Base-by-base conservation (phyloP, 441 rosid genomes). In the Euphorbia celastroides region DNA sequence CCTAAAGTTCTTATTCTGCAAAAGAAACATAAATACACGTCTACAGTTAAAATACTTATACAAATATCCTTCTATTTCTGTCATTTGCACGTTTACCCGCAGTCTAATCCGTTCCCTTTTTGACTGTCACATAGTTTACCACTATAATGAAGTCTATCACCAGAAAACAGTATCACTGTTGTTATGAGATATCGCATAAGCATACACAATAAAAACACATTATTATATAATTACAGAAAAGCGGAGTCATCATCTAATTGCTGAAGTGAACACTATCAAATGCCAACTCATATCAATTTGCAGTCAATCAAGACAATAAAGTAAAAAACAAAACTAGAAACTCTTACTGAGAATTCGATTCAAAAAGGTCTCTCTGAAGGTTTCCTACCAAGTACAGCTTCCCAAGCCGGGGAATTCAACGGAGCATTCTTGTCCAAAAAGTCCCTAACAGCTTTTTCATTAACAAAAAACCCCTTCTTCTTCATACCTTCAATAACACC, bases 351-450 rank as follows among this genome's bases (percentile, higher is more conserved):
- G n/a, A 50, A 44, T 31, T 38, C 7, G 54, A 55, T 41, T 79
- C 77, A 83, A 70, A 84, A 80, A 12, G 76, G 74, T 22, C 36
- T 70, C 54, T 68, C 64, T 5, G 79, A 69, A 51, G 78, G 64
- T 65, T 84, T 82, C 69, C 71, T 75, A 70, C 89, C 95, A 74
- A 84, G 83, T 2, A 93, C 80, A 66, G 87, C 95, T 78, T 90
- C 97, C 93, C 86, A 84, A 57, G 84, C 81, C 27, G 70, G 60
- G 31, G 93, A 73, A 23, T 83, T 75, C 74, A 86, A 78, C 0
- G 90, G 85, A 14, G 88, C 89, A 42, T 74, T 89, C 68, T 84
- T 89, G 28, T 93, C 90, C 82, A 93, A 75, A 74, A 81, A 93
- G 51, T 87, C 86, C 69, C 86, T 82, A n/a, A 90, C 78, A 57